Evolutionary conservation across 1,284 basidiomycete species (phyloP), one percentile per base, ranked within the genome.

Genomic region (Microbotryomycetes sp.): DNA sequence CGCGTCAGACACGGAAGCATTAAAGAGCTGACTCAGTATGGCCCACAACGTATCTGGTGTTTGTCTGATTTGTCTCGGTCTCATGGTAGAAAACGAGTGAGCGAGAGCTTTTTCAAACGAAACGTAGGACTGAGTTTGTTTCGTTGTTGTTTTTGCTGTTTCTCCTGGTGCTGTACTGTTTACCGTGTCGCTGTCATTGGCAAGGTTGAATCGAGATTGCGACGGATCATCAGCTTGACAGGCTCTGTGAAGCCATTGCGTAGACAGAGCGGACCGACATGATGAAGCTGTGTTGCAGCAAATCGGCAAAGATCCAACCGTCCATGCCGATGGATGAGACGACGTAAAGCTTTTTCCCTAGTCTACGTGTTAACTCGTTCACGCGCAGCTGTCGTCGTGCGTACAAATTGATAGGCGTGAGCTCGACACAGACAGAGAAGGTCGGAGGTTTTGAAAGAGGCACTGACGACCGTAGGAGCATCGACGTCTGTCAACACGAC

Each of bases 221-320:
- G 46, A 49, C n/a, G 12, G 28, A 4, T n/a, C n/a, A n/a, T n/a
- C n/a, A n/a, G n/a, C n/a, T n/a, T n/a, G n/a, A n/a, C n/a, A n/a
- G n/a, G n/a, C n/a, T n/a, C n/a, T 42, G 36, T 42, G 36, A 9
- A 42, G 36, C 36, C 9, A 12, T 42, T 19, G 19, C 19, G 9
- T 42, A 19, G 12, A 42, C 36, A 14, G 12, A n/a, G 58, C 42
- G 25, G 57, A 77, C 86, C 79, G 78, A 91, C 92, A 84, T 79
- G 65, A 96, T 83, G 74, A 88, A 93, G 67, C 90, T 85, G 73
- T 94, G 91, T 49, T 82, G 80, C 60, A 92, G 81, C 52, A 98
- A 81, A 75, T 98, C 93, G 63, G 89, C 89, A 75, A 97, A 97
- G 70, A 94, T 89, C 76, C 89, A 98, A 6, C 94, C 96, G 53